Percentiles rank a stretch among this genome's conserved stretches.
phyloP scores from a whole-genome alignment of 805 yeast species.

The Sungouiella thailandica region DNA sequence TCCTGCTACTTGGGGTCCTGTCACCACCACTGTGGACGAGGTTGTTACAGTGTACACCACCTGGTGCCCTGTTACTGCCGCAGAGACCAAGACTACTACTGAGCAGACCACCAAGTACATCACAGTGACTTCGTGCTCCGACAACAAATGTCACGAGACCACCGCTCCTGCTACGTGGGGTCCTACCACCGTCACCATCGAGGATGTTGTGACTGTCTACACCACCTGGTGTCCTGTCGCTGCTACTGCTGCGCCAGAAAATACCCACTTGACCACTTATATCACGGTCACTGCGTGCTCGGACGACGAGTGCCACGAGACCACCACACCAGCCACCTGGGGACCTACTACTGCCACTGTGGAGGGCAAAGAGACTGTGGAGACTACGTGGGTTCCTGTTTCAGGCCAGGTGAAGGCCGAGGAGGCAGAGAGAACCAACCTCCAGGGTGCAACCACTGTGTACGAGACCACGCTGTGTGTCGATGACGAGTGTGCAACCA shows the following conservation, averaged over 20 bases:
- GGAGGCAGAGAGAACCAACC: too few species aligned
- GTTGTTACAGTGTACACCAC: constrained; percentile 20
- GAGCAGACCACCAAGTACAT: constrained; percentile 5
- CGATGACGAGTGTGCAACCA: neutral
- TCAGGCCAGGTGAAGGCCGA: too few species aligned
- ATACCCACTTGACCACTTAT: constrained; percentile 17
- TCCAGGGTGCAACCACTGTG: constrained; percentile 1
- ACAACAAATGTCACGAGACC: constrained; percentile 17
- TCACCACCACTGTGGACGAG: constrained; percentile 5
- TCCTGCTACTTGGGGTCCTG: constrained; percentile 7
- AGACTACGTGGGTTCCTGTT: constrained; percentile 18
- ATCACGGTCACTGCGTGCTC: constrained; percentile 19
- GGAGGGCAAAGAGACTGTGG: constrained; percentile 15
- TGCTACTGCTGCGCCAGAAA: constrained; percentile 2
- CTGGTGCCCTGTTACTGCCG: constrained; percentile 12
- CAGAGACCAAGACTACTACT: constrained; percentile 1
- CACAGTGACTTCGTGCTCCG: constrained; percentile 24
- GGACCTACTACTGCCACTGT: constrained; percentile 4
- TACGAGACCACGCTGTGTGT: neutral
- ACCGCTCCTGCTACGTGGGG: constrained; percentile 11
- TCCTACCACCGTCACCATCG: constrained; percentile 21
- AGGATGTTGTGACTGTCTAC: constrained; percentile 21
- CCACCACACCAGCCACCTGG: constrained; percentile 11
- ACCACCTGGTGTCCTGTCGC: constrained; percentile 14
- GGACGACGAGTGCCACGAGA: constrained; percentile 7